A percentile compares a stretch with the other conserved stretches of the same genome.
These are phyloP conservation scores for Xeromyces bisporus DNA, from an alignment of 495 filamentous ascomycete genomes.

Conservation along the genomic window DNA sequence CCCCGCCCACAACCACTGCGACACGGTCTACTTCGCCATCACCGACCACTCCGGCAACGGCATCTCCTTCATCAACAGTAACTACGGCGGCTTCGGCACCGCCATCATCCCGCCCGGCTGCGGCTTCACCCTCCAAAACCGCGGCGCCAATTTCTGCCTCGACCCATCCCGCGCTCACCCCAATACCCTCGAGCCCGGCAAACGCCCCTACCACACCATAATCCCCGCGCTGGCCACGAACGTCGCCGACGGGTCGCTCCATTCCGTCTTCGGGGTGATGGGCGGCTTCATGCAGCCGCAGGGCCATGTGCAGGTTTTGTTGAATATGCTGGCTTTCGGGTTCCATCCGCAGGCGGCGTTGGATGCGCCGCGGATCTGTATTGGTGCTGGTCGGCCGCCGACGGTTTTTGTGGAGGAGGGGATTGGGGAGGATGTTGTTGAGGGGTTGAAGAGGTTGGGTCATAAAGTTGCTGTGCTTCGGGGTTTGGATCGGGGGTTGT, in stretches of 20 bases:
- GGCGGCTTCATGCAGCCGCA: constrained; percentile 99
- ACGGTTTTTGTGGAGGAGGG: constrained; percentile 74
- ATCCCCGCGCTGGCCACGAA: constrained; percentile 86
- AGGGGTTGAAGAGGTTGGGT: constrained; percentile 50
- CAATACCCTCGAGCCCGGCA: constrained; percentile 63
- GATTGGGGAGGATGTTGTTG: constrained; percentile 45
- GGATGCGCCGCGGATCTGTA: constrained; percentile 76
- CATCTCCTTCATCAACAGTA: constrained; percentile 92
- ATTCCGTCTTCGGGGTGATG: constrained; percentile 89
- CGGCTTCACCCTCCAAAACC: constrained; percentile 89
- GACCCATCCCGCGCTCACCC: constrained; percentile 47
- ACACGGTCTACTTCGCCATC: constrained; percentile 87
- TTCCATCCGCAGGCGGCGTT: constrained; percentile 75
- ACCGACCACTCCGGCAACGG: constrained; percentile 73
- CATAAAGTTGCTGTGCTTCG: constrained; percentile 54
- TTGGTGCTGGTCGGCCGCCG: constrained; percentile 39
- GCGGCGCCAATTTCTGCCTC: constrained; percentile 71
- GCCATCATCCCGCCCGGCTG: constrained; percentile 65
- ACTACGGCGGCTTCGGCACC: constrained; percentile 82
- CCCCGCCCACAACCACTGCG: constrained; percentile 52
- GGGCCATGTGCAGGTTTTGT: constrained; percentile 85
- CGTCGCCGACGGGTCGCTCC: constrained; percentile 47
- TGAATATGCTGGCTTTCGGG: constrained; percentile 80
- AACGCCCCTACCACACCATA: constrained; percentile 94
- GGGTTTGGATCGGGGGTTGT: constrained; percentile 52